Percentiles rank a stretch among this genome's conserved stretches.
Conservation (phyloP, 345 rosid genomes). For the Xanthoceras sorbifolium region DNA sequence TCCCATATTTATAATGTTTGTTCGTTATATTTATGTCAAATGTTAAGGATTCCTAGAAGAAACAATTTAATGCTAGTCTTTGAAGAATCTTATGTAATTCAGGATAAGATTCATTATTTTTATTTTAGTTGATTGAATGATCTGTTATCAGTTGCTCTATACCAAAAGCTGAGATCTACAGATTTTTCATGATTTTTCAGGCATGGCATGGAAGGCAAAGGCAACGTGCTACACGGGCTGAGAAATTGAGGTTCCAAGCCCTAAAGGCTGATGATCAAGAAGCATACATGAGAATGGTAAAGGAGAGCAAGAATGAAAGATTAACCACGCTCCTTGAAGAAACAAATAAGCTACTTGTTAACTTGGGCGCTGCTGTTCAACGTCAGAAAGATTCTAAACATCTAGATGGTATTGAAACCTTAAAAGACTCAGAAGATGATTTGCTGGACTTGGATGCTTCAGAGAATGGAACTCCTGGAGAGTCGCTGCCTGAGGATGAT, state of each 20-base stretch:
- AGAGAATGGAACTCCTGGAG: slow-evolving; percentile 65
- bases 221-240: slow-evolving; percentile 97
- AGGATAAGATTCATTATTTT: slow-evolving; percentile 9
- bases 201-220: slow-evolving; percentile 99
- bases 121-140: slow-evolving; percentile 3
- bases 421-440: slow-evolving; percentile 70
- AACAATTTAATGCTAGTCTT: slow-evolving; percentile 7
- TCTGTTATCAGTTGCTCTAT: background rate
- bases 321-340: slow-evolving; percentile 88
- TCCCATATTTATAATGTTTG: background rate
- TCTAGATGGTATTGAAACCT: slow-evolving; percentile 66
- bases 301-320: slow-evolving; percentile 97
- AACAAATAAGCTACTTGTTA: slow-evolving; percentile 92
- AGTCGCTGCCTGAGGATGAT: slow-evolving; percentile 71
- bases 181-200: slow-evolving; percentile 40
- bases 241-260: slow-evolving; percentile 94
- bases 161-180: background rate
- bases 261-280: slow-evolving; percentile 98
- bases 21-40: background rate
- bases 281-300: slow-evolving; percentile 93
- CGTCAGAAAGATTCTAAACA: slow-evolving; percentile 87
- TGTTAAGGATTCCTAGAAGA: background rate
- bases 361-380: slow-evolving; percentile 98
- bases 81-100: slow-evolving; percentile 12
- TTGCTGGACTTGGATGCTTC: slow-evolving; percentile 70